Conservation (phyloP, 2,329 filamentous ascomycete species). For the Myotisia sp. region DNA sequence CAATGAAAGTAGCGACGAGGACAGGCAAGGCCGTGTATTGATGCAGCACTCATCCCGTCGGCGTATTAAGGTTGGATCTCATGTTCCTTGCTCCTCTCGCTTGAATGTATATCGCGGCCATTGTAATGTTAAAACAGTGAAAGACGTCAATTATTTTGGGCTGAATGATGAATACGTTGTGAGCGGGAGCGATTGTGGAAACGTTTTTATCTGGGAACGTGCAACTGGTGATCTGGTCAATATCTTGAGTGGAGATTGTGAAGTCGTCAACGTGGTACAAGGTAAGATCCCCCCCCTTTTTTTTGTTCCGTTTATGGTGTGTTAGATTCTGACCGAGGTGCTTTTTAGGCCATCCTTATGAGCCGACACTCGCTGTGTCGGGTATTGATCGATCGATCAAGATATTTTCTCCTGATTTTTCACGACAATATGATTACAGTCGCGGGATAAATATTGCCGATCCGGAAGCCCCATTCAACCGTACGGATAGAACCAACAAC, state of each 20-base stretch:
- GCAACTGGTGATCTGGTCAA: constrained; percentile 48
- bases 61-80: constrained; percentile 38
- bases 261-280: constrained; percentile 57
- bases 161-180: constrained; percentile 55
- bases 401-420: constrained; percentile 49
- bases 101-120: constrained; percentile 47
- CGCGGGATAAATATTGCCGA: constrained; percentile 45
- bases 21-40: constrained; percentile 21
- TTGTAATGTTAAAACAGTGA: constrained; percentile 54
- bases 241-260: constrained; percentile 51
- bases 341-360: constrained; percentile 46
- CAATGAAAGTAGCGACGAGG: constrained; percentile 18
- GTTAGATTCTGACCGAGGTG: background rate
- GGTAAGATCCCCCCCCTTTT: constrained; percentile 23
- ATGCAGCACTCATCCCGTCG: constrained; percentile 34
- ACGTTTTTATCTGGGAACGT: constrained; percentile 56
- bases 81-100: constrained; percentile 43
- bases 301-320: background rate
- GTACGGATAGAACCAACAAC: constrained; percentile 15
- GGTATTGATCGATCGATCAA: constrained; percentile 57
- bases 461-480: constrained; percentile 27
- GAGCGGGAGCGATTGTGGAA: constrained; percentile 50
- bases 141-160: constrained; percentile 56
- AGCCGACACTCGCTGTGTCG: constrained; percentile 50
- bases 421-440: constrained; percentile 43